Conservation (phyloP, 1,284 basidiomycete genomes). For the Leccinum holopus region DNA sequence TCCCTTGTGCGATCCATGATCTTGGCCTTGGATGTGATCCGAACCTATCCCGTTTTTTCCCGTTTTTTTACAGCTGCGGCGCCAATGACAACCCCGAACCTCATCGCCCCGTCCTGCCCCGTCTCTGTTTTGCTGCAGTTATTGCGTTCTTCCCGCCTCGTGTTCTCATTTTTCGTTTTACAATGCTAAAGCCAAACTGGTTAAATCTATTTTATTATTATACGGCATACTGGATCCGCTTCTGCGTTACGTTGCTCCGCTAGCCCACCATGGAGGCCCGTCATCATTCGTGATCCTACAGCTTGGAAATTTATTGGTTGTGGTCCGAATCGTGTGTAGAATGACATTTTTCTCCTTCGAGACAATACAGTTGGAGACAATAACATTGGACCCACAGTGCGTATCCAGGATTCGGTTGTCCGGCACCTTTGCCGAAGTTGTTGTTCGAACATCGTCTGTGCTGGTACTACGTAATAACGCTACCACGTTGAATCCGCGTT, state of each 20-base stretch:
- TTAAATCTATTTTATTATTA: not conserved
- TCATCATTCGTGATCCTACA: slow-evolving; percentile 23
- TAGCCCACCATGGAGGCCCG: slow-evolving; percentile 19
- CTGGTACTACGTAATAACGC: slow-evolving; percentile 26
- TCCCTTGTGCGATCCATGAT: not conserved
- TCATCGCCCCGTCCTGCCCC: slow-evolving; percentile 1
- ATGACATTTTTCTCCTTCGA: slow-evolving; percentile 9
- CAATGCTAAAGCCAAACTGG: slow-evolving; percentile 1
- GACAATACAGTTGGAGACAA: slow-evolving; percentile 11
- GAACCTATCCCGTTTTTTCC: slow-evolving; percentile 21
- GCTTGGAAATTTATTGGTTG: slow-evolving; percentile 9
- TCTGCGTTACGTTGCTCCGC: slow-evolving; percentile 22
- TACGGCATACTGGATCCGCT: slow-evolving; percentile 8
- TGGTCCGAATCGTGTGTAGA: not conserved
- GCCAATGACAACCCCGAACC: not conserved
- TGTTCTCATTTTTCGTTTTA: slow-evolving; percentile 4
- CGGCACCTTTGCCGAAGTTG: slow-evolving; percentile 14
- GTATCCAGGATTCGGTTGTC: slow-evolving; percentile 10
- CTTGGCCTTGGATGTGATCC: slow-evolving; percentile 20
- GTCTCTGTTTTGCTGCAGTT: not conserved
- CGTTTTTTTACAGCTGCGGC: slow-evolving; percentile 4
- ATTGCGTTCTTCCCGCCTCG: not conserved
- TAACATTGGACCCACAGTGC: slow-evolving; percentile 19
- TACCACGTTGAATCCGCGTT: slow-evolving; percentile 29
- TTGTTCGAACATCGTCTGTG: slow-evolving; percentile 11